Base-by-base conservation (phyloP, 495 filamentous ascomycete genomes). In the Tuber melanosporum region DNA sequence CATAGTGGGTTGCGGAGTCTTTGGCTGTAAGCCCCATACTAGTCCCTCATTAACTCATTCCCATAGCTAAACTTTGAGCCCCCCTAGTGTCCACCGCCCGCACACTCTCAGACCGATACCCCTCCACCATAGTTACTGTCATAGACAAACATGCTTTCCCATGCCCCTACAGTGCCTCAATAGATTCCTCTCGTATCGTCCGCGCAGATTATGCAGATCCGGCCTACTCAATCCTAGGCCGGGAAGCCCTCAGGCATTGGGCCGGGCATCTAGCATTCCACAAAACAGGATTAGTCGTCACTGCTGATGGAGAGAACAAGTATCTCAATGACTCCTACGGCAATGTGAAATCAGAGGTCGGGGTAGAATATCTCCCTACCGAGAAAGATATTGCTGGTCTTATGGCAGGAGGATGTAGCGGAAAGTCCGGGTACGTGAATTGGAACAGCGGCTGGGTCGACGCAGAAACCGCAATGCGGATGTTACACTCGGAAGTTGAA, bases 401-500 rank as follows among this genome's bases (percentile, higher is more conserved):
- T 5, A 85, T 86, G 14, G 87, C 87, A 3, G 85, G 87, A 72
- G 86, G 88, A 76, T 82, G 85, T 80, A 84, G 88, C 75, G 88
- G 93, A 62, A 84, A 85, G 22, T 88, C 88, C 78, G 95, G 95
- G 3, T 99, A 99, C 84, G 84, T 96, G 70, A 99, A 98, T 83
- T 86, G 87, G 82, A 87, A 86, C 1, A 91, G 89, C 73, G 95
- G 95, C 2, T 98, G 94, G 95, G 92, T 89, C 9, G 89, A 99
- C 81, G 94, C 94, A 0, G 92, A 91, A 70, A 89, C 86, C 0
- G 88, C 88, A 15, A 94, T 97, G 87, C 83, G 83, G 20, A 92
- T 87, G 84, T 84, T 93, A 41, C 86, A 89, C 26, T 72, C 79
- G 19, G 78, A 85, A 70, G 88, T 90, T 57, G 88, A 89, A 72